Percentiles rank a stretch among this genome's conserved stretches.
phyloP scores from a whole-genome alignment of 306 rosid genomes.

The Rosa rugosa region DNA sequence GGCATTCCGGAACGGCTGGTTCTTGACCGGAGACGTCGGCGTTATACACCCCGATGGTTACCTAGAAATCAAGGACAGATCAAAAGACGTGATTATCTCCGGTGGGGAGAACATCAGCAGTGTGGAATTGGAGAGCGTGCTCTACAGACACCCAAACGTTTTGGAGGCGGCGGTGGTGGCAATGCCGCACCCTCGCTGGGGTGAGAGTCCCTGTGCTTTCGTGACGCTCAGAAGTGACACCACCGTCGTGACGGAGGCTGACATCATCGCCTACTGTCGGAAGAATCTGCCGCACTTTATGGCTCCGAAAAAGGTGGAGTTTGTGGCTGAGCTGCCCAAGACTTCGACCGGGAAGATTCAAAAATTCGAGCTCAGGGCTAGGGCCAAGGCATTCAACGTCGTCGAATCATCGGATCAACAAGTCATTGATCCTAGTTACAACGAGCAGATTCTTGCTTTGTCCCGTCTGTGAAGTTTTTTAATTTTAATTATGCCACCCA shows the following conservation, averaged over 20 bases:
- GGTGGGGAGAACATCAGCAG: conserved; percentile 95
- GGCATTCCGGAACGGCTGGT: conserved; percentile 73
- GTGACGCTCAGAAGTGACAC: conserved; percentile 32
- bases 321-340: conserved; percentile 40
- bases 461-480: conserved; percentile 56
- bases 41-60: conserved; percentile 82
- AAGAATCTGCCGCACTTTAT: conserved; percentile 42
- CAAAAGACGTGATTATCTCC: conserved; percentile 87
- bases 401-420: conserved; percentile 1
- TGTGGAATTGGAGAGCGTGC: conserved; percentile 63
- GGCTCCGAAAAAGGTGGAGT: conserved; percentile 48
- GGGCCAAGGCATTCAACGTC: conserved; percentile 21
- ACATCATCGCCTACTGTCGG: conserved; percentile 34
- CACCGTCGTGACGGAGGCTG: conserved; percentile 28
- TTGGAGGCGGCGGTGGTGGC: conserved; percentile 90
- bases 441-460: conserved; percentile 37
- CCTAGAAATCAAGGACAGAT: conserved; percentile 81
- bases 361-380: conserved; percentile 34
- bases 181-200: conserved; percentile 88
- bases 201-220: conserved; percentile 92
- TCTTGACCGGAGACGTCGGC: conserved; percentile 81
- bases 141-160: conserved; percentile 64
- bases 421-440: not conserved
- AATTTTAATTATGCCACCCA: not conserved
- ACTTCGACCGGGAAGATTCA: conserved; percentile 44